These are phyloP conservation scores for Mrakia frigida DNA, from an alignment of 768 basidiomycete genomes.

Conservation along the genomic window DNA sequence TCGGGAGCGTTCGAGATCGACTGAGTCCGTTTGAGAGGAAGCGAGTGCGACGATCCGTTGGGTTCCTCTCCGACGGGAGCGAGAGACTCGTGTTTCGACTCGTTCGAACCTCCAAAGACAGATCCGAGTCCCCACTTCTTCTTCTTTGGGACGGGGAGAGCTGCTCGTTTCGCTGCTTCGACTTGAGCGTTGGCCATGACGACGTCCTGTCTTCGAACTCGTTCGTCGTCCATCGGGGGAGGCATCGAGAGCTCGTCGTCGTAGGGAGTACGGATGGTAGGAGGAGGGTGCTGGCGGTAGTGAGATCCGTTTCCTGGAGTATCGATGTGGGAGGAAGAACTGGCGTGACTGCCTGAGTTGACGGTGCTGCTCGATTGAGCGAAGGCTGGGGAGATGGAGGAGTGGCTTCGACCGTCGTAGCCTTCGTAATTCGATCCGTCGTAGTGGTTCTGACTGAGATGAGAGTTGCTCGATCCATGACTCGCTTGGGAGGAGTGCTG, in stretches of 20 bases:
- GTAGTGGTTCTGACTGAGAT: conserved; percentile 1
- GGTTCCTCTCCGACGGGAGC: conserved; percentile 38
- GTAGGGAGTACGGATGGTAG: conserved; percentile 26
- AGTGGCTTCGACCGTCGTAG: not conserved
- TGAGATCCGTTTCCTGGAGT: not conserved
- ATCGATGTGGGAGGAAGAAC: conserved; percentile 18
- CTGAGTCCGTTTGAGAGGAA: conserved; percentile 43
- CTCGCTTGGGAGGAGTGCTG: conserved; percentile 4
- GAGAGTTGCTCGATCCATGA: not conserved
- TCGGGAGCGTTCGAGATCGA: conserved; percentile 41
- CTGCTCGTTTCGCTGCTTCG: conserved; percentile 20
- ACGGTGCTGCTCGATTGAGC: conserved; percentile 13
- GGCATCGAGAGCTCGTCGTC: conserved; percentile 31
- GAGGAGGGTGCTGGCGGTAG: conserved; percentile 8
- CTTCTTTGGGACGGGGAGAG: conserved; percentile 38
- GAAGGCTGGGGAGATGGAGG: not conserved
- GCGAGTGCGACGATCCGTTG: conserved; percentile 23
- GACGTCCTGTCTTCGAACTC: conserved; percentile 31
- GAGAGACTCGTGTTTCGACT: conserved; percentile 34
- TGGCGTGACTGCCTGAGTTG: conserved; percentile 26
- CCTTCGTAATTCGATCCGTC: conserved; percentile 3
- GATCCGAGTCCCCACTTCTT: conserved; percentile 46
- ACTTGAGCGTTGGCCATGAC: conserved; percentile 33
- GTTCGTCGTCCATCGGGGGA: conserved; percentile 19
- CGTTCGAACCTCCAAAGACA: conserved; percentile 44